Evolutionary conservation across 2,329 filamentous ascomycete species (phyloP), one percentile per base, ranked within the genome.

Genomic region (Colletotrichum phormii): DNA sequence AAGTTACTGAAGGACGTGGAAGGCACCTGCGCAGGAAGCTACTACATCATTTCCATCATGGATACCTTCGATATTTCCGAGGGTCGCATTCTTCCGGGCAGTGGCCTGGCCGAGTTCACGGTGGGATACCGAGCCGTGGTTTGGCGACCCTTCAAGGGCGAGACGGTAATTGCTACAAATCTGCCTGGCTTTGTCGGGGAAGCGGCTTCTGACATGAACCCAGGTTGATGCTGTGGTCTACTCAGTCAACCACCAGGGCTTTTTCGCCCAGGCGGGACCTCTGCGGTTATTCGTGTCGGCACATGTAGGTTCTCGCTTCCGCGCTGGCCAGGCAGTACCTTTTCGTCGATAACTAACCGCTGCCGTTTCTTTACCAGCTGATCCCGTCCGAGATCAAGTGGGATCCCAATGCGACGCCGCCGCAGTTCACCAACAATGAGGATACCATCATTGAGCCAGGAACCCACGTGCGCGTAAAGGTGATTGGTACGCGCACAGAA

Each of bases 21-120:
- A 85, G 97, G 97, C 29, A 96, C 94, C 54, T 98, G 95, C 83
- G 97, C 95, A 3, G 97, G 97, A 71, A 95, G 94, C 81, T 98
- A 97, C 87, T 98, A 97, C 84, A 97, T 99, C 80, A 97, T 99
- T 78, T 97, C 95, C 80, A 97, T 99, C 79, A 96, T 99, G 91
- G 95, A 98, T 83, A 94, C 95, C 61, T 95, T 97, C 79, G 94
- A 98, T 77, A 96, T 98, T 79, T 97, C 95, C 18, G 95, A 98
- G 80, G 95, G 95, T 13, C 93, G 95, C 77, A 96, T 99, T 74
- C 89, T 98, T 69, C 96, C 97, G 3, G 94, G 96, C 9, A 97
- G 93, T 74, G 97, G 95, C 11, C 89, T 97, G 77, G 96, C 97
- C 24, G 95, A 98, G 83, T 99, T 98, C 81, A 97, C 94, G 0